phyloP scores from a whole-genome alignment of 2,329 filamentous ascomycete species.

The Bimuria novae-zelandiae region DNA sequence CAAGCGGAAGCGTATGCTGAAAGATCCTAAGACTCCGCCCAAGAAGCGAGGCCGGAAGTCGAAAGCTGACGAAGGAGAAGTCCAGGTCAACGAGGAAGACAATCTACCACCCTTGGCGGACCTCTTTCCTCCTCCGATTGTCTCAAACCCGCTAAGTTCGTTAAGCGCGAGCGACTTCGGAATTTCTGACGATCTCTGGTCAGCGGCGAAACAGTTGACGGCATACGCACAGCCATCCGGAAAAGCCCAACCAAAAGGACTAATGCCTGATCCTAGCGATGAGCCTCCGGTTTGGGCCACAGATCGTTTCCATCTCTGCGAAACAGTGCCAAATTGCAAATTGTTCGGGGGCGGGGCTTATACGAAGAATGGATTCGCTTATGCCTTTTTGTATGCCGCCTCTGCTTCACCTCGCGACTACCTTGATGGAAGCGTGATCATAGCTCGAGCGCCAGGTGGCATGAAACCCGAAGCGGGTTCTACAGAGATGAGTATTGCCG shows the following conservation, averaged over 20 bases:
- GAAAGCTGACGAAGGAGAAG: neutral
- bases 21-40: neutral
- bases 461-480: slow-evolving; percentile 51
- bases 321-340: slow-evolving; percentile 66
- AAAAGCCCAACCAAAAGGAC: slow-evolving; percentile 22
- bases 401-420: slow-evolving; percentile 60
- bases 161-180: neutral
- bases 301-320: slow-evolving; percentile 64
- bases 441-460: slow-evolving; percentile 65
- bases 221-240: slow-evolving; percentile 21
- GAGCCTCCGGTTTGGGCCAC: slow-evolving; percentile 62
- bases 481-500: slow-evolving; percentile 53
- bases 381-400: slow-evolving; percentile 64
- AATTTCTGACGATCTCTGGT: neutral
- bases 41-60: neutral
- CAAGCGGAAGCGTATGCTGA: neutral
- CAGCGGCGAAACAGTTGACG: slow-evolving; percentile 3
- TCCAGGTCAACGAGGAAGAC: neutral
- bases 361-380: slow-evolving; percentile 53
- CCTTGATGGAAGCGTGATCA: slow-evolving; percentile 64
- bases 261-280: slow-evolving; percentile 38
- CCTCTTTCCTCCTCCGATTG: neutral
- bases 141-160: neutral
- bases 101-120: neutral
- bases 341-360: slow-evolving; percentile 66